phyloP scores from a whole-genome alignment of 805 yeast genomes.

The Saturnispora gosingensis region DNA sequence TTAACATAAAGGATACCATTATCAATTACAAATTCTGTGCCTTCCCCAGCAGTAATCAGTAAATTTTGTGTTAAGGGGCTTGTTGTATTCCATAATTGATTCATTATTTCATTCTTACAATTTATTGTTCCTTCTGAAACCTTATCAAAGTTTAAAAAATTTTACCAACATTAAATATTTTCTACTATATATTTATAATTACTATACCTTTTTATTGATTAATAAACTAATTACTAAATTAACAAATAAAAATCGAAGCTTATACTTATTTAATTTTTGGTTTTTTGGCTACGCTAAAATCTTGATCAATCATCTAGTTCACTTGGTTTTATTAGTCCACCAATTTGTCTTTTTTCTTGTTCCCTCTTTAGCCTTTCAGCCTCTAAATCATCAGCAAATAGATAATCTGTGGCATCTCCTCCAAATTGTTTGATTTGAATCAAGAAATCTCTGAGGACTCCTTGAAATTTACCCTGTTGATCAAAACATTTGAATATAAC shows the following conservation, averaged over 20 bases:
- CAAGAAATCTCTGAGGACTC: conserved; percentile 85
- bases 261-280: neutral
- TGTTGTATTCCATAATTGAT: neutral
- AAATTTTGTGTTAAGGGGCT: neutral
- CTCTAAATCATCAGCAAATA: conserved; percentile 90
- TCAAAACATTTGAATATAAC: conserved; percentile 68
- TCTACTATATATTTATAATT: too few species aligned
- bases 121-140: neutral
- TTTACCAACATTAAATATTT: neutral
- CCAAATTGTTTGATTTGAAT: conserved; percentile 94
- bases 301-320: conserved; percentile 65
- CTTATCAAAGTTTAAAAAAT: neutral
- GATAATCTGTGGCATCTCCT: conserved; percentile 89
- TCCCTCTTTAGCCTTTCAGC: conserved; percentile 48
- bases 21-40: neutral
- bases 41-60: neutral
- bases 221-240: neutral
- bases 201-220: neutral
- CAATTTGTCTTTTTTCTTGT: conserved; percentile 76
- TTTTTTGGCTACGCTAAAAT: neutral
- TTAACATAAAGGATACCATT: neutral
- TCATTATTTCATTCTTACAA: neutral
- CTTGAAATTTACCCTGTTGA: conserved; percentile 68
- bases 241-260: neutral
- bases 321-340: conserved; percentile 90